Percentiles rank a stretch among this genome's conserved stretches.
Evolutionary conservation across 495 filamentous ascomycete species (phyloP).

Genomic region (Hypoxylon intermedium): DNA sequence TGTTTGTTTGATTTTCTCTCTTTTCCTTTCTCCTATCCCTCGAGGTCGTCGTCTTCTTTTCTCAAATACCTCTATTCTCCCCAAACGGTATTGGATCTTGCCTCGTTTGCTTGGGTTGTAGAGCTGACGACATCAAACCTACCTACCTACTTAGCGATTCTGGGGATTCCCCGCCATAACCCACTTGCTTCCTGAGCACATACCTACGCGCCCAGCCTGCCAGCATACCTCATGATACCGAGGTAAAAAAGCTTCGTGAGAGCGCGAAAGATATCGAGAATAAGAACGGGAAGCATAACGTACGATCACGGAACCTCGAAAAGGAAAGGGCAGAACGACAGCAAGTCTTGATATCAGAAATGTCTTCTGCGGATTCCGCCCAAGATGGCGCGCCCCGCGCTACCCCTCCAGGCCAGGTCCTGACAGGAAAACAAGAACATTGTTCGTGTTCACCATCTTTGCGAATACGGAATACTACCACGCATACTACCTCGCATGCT

Average conservation of each 20-base stretch:
- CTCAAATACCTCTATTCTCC: not conserved
- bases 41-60: too few relatives aligned
- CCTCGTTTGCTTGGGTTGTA: not conserved
- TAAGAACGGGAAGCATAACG: conserved; percentile 1
- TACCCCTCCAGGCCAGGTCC: conserved; percentile 44
- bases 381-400: conserved; percentile 34
- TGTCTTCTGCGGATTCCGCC: conserved; percentile 32
- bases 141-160: not conserved
- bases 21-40: too few relatives aligned
- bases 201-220: conserved; percentile 4
- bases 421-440: conserved; percentile 98
- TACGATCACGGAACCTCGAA: not conserved
- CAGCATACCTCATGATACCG: not conserved
- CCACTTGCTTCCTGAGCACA: conserved; percentile 1
- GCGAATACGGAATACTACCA: not conserved
- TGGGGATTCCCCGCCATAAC: conserved; percentile 26
- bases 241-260: not conserved
- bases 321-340: not conserved
- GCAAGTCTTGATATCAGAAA: conserved; percentile 16
- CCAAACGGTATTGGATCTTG: not conserved
- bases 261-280: not conserved
- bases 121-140: conserved; percentile 22
- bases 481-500: too few relatives aligned
- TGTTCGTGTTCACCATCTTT: conserved; percentile 62
- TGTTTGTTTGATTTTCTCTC: conserved; percentile 13